Conservation (phyloP, 192 early-diverging fungal genomes). For the Coemansia sp. region DNA sequence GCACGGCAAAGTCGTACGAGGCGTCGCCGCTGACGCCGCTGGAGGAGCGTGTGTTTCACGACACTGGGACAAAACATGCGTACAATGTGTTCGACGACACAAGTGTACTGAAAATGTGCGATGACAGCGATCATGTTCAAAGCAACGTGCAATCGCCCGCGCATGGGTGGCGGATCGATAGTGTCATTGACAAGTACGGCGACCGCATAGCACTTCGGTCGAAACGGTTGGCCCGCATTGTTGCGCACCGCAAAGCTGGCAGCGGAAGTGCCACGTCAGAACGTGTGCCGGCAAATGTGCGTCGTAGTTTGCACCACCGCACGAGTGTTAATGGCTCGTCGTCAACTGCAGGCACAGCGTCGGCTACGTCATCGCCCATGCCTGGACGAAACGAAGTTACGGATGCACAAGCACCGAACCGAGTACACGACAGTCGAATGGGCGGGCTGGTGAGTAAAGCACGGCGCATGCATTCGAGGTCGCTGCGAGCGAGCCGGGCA, state of each 20-base stretch:
- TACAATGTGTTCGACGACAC: conserved; percentile 43
- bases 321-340: conserved; percentile 10
- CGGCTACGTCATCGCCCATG: conserved; percentile 10
- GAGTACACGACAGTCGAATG: conserved; percentile 7
- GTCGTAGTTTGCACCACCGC: neutral
- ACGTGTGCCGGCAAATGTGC: neutral
- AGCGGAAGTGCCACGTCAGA: neutral
- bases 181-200: conserved; percentile 40
- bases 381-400: neutral
- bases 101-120: conserved; percentile 34
- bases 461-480: neutral
- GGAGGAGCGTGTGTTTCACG: conserved; percentile 41
- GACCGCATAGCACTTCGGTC: conserved; percentile 34
- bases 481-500: neutral
- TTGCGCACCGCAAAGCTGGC: conserved; percentile 24
- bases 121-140: conserved; percentile 17
- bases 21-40: conserved; percentile 40
- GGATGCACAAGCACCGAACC: neutral
- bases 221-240: conserved; percentile 35
- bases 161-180: conserved; percentile 42
- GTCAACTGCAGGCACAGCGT: conserved; percentile 7
- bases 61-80: neutral
- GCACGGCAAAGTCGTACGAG: conserved; percentile 23
- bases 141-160: neutral
- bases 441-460: conserved; percentile 12